Percentiles rank a stretch among this genome's conserved stretches.
phyloP scores from a whole-genome alignment of 129 eudicot genomes.

The Smallanthus sonchifolius region DNA sequence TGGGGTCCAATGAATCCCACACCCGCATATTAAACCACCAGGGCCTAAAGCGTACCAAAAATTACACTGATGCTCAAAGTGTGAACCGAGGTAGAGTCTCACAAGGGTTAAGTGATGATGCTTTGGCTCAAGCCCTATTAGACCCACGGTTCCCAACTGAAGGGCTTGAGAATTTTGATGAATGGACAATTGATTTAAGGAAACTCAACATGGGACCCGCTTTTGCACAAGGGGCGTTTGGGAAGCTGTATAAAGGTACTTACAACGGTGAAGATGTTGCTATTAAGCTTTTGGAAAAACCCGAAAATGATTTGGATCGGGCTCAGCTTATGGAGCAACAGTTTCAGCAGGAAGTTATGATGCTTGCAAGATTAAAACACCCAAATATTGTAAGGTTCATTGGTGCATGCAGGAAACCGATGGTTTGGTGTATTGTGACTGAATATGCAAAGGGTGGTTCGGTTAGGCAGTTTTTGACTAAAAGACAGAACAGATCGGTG shows the following conservation, averaged over 20 bases:
- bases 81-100: conserved; percentile 61
- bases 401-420: conserved; percentile 95
- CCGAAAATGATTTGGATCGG: conserved; percentile 79
- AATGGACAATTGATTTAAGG: conserved; percentile 82
- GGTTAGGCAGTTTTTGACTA: conserved; percentile 86
- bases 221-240: conserved; percentile 95
- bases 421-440: conserved; percentile 97
- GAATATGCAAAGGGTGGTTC: conserved; percentile 99
- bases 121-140: conserved; percentile 74
- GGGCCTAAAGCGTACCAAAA: conserved; percentile 63
- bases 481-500: conserved; percentile 75
- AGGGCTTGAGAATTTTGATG: conserved; percentile 70
- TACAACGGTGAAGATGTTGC: conserved; percentile 90
- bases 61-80: conserved; percentile 63
- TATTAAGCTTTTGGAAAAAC: conserved; percentile 83
- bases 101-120: conserved; percentile 74
- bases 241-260: conserved; percentile 79
- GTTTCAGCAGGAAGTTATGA: conserved; percentile 96
- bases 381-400: conserved; percentile 90
- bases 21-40: conserved; percentile 84
- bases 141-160: conserved; percentile 61
- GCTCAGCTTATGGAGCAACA: conserved; percentile 96
- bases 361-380: conserved; percentile 85
- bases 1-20: conserved; percentile 85
- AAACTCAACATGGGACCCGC: conserved; percentile 84